Conservation (phyloP, 495 filamentous ascomycete species). For the Xylaria acuta region DNA sequence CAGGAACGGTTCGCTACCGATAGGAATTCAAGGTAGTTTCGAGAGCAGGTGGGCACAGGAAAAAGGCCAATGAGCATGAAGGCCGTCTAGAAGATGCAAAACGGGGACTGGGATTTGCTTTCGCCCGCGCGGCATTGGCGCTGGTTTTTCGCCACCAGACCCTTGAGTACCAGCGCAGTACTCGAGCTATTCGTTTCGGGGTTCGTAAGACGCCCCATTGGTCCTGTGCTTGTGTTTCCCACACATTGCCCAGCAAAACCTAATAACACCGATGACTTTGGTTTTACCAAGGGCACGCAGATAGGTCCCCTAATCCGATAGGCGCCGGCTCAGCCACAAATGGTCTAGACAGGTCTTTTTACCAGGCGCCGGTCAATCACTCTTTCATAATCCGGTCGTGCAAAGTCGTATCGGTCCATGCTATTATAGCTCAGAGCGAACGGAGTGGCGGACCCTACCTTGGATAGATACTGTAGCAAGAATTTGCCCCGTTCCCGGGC, state of each 20-base stretch:
- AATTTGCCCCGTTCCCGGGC: slow-evolving; percentile 12
- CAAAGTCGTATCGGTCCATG: slow-evolving; percentile 12
- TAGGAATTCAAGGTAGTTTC: slow-evolving; percentile 36
- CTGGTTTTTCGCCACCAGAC: slow-evolving; percentile 45
- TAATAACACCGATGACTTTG: slow-evolving; percentile 20
- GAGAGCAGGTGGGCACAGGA: slow-evolving; percentile 28
- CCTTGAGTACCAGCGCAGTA: slow-evolving; percentile 32
- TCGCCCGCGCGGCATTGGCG: slow-evolving; percentile 36
- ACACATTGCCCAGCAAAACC: slow-evolving; percentile 22
- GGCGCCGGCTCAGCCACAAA: slow-evolving; percentile 42
- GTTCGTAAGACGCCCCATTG: slow-evolving; percentile 38
- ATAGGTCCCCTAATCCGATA: slow-evolving; percentile 20
- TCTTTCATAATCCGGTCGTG: slow-evolving; percentile 10
- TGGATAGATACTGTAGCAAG: background rate
- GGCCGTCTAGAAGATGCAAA: slow-evolving; percentile 36
- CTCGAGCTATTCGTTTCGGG: slow-evolving; percentile 34
- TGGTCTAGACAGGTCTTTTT: slow-evolving; percentile 40
- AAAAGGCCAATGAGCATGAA: slow-evolving; percentile 35
- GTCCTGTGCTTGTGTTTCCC: slow-evolving; percentile 25
- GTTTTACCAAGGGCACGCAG: slow-evolving; percentile 22
- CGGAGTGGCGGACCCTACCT: slow-evolving; percentile 2
- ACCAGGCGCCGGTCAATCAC: slow-evolving; percentile 25
- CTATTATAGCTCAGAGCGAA: background rate
- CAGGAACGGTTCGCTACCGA: slow-evolving; percentile 5
- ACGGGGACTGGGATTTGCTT: slow-evolving; percentile 40